These are phyloP conservation scores for Penicillium freii DNA, from an alignment of 2,329 filamentous ascomycete genomes.

Conservation along the genomic window DNA sequence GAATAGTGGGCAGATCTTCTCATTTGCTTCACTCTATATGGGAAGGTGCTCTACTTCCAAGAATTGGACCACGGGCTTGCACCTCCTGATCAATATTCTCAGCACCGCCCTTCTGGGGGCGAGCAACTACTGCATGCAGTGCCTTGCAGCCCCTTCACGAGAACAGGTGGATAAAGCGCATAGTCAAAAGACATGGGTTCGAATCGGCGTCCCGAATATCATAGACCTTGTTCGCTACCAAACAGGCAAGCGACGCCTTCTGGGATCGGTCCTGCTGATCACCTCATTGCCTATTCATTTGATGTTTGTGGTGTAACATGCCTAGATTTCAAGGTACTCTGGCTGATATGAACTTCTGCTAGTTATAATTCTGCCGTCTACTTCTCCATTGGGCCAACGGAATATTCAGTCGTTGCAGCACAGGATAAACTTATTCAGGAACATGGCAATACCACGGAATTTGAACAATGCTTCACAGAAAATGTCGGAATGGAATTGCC, in stretches of 20 bases:
- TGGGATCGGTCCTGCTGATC: background rate
- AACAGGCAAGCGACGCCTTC: background rate
- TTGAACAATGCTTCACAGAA: background rate
- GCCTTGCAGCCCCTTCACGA: background rate
- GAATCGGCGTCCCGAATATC: constrained; percentile 1
- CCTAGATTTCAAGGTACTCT: background rate
- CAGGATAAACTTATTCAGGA: background rate
- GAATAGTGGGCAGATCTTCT: background rate
- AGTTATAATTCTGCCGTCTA: background rate
- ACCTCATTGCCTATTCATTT: background rate
- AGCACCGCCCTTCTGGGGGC: background rate
- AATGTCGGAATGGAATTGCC: background rate
- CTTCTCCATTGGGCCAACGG: background rate
- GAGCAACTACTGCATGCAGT: constrained; percentile 7
- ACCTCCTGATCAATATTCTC: constrained; percentile 3
- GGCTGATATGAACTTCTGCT: background rate
- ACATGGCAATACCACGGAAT: background rate
- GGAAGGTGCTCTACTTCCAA: background rate
- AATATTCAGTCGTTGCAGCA: background rate
- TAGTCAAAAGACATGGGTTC: constrained; percentile 1
- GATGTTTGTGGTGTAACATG: background rate
- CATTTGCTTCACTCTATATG: background rate
- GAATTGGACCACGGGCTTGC: background rate
- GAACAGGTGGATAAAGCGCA: background rate
- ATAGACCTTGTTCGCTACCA: constrained; percentile 23